Evolutionary conservation across 129 eudicot genomes (phyloP).

Genomic region (Silybum marianum): DNA sequence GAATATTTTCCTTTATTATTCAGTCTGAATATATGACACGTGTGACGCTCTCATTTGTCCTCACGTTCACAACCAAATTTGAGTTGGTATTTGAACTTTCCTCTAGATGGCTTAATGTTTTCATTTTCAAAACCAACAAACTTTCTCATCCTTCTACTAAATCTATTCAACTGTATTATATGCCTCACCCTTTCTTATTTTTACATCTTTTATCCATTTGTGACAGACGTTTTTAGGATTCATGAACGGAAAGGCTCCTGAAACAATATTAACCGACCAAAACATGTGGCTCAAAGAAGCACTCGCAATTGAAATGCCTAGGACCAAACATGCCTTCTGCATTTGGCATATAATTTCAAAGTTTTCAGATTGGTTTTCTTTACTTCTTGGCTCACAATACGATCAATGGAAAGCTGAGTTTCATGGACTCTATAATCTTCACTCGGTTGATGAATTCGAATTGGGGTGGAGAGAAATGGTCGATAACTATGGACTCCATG

Average conservation of each 20-base stretch:
- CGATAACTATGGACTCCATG: conserved; percentile 59
- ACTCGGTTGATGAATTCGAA: conserved; percentile 70
- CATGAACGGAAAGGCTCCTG: conserved; percentile 82
- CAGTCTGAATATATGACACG: too few relatives aligned
- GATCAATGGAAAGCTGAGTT: conserved; percentile 84
- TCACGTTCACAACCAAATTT: too few relatives aligned
- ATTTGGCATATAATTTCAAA: conserved; percentile 78
- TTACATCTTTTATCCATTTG: conserved; percentile 8
- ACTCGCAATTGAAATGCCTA: conserved; percentile 64
- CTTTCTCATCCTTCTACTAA: conserved; percentile 10
- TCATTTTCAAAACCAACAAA: neutral
- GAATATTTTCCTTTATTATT: too few relatives aligned
- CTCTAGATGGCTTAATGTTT: neutral
- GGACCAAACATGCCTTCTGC: conserved; percentile 80
- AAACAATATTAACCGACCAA: conserved; percentile 81
- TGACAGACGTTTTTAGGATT: conserved; percentile 71
- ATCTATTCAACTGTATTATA: neutral
- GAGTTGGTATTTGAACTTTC: too few relatives aligned
- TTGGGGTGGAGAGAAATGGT: conserved; percentile 84
- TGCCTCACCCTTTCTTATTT: conserved; percentile 1
- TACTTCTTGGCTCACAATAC: conserved; percentile 64
- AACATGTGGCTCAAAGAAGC: conserved; percentile 96
- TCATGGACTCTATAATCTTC: conserved; percentile 63
- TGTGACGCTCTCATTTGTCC: too few relatives aligned
- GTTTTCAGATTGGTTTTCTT: conserved; percentile 84